Base-by-base conservation (phyloP, 2,329 filamentous ascomycete species). In the Aspergillus ustus region DNA sequence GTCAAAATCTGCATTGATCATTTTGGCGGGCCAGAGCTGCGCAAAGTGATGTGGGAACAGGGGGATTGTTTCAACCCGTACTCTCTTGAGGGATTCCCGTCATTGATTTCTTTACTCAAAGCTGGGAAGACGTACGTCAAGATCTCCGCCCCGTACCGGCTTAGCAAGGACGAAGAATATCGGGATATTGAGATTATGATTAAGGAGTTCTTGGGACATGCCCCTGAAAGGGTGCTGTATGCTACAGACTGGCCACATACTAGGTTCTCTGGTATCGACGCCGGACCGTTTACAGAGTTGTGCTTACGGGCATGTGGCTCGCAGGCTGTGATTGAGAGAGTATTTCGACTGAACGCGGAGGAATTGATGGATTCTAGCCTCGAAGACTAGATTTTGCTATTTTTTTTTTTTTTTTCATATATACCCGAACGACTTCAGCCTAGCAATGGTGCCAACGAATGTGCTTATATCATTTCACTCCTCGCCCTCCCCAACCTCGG, bases 231-330 rank as follows among this genome's bases (percentile, higher is more conserved):
- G 17, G 76, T 86, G 9, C 80, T 88, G 0, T 89, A 86, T 71
- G 85, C 85, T 1, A 86, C 84, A 0, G 86, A 89, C 67, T 89
- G 86, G 87, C 87, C 87, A 20, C 86, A 89, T 71, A 89, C 87
- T 3, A 78, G 86, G 13, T 88, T 84, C 62, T 83, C 87, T 22
- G 82, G 82, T 2, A 66, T 87, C 2, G 82, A 89, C 67, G 84
- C 87, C 22, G 76, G 71, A 51, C 82, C 82, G 0, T 88, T 84
- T 70, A 79, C 86, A 29, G 79, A 85, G 61, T 78, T 73, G 56
- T 83, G 85, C 52, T 70, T 88, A 58, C 76, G 82, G 15, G 84
- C 84, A 80, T 86, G 84, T 65, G 79, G 75, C 1, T 74, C 77
- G 1, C 77, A 83, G 57, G 73, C 77, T 5, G 70, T 86, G 43